Evolutionary conservation across 768 basidiomycete genomes (phyloP), one percentile per base, ranked within the genome.

Genomic region (Tremella mesenterica): DNA sequence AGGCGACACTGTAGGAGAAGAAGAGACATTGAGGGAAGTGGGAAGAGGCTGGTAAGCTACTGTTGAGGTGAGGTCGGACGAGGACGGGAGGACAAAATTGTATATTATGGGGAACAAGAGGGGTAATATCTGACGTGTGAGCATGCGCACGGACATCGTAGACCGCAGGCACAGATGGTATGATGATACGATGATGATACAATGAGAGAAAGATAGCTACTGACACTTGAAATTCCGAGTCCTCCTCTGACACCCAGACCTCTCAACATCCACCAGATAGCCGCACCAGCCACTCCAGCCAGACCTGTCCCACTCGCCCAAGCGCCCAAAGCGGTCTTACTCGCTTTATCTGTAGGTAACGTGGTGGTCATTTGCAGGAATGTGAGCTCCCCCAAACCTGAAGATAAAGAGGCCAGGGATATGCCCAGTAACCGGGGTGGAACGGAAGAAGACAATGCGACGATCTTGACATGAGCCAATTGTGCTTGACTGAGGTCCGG

Each of bases 281-380:
- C 85, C 0, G 93, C 90, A 6, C 93, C 93, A 0, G 84, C 85
- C 1, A 99, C 80, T 0, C 93, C 93, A 0, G 93, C 93, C 4
- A 86, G 88, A 1, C 93, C 93, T 0, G 93, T 97, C 0, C 93
- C 93, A 8, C 85, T 85, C 6, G 92, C 84, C 73, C 96, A 99
- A 65, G 90, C 95, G 4, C 93, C 90, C 10, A 99, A 81, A 33
- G 86, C 83, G 26, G 82, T 83, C 83, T 34, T 85, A 69, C n/a
- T 83, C 2, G 62, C 38, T 3, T 57, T 48, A 0, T 50, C 39
- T 1, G 65, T 65, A 1, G 71, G 71, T 20, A 72, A 50, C 0
- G 67, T 65, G 0, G 74, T 70, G 0, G 88, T 91, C n/a, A 92
- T 75, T 75, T 97, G 93, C 1, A 97, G 76, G 70, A 89, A 96